Evolutionary conservation across 2,329 filamentous ascomycete species (phyloP).

Genomic region (Leptographium galeiforme): DNA sequence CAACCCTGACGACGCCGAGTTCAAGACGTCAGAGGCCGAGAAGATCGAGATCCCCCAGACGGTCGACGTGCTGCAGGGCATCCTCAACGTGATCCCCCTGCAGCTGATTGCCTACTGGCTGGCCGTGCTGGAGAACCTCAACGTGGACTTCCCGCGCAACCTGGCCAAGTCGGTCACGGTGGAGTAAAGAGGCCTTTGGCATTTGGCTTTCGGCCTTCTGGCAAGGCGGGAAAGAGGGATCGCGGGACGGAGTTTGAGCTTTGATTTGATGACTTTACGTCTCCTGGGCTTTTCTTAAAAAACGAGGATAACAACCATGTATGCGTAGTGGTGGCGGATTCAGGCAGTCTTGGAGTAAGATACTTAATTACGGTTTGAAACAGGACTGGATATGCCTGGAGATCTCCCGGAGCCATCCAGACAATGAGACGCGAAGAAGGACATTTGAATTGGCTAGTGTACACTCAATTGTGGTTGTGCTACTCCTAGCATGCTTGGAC

Average conservation of each 20-base stretch:
- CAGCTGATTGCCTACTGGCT: slow-evolving; percentile 99
- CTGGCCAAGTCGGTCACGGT: slow-evolving; percentile 98
- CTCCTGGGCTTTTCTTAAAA: neutral
- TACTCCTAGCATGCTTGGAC: too few relatives aligned
- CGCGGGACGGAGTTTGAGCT: neutral
- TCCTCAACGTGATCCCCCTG: slow-evolving; percentile 93
- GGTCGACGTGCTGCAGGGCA: slow-evolving; percentile 87
- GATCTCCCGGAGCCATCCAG: too few relatives aligned
- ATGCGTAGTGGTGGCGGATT: neutral
- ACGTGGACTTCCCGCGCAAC: slow-evolving; percentile 98
- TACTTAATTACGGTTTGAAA: neutral
- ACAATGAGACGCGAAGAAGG: too few relatives aligned
- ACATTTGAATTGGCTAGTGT: too few relatives aligned
- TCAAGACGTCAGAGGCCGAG: slow-evolving; percentile 75
- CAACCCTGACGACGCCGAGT: slow-evolving; percentile 81
- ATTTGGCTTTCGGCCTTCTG: neutral
- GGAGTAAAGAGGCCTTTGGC: slow-evolving; percentile 47
- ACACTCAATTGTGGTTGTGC: too few relatives aligned
- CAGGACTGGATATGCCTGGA: too few relatives aligned
- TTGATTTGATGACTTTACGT: neutral
- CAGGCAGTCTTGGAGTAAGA: neutral
- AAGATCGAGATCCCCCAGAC: slow-evolving; percentile 97
- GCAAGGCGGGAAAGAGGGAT: neutral
- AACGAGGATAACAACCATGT: neutral
- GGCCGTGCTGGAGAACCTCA: slow-evolving; percentile 86